Evolutionary conservation across 2,329 filamentous ascomycete species (phyloP), one percentile per base, ranked within the genome.

Genomic region (Fusarium sp.): DNA sequence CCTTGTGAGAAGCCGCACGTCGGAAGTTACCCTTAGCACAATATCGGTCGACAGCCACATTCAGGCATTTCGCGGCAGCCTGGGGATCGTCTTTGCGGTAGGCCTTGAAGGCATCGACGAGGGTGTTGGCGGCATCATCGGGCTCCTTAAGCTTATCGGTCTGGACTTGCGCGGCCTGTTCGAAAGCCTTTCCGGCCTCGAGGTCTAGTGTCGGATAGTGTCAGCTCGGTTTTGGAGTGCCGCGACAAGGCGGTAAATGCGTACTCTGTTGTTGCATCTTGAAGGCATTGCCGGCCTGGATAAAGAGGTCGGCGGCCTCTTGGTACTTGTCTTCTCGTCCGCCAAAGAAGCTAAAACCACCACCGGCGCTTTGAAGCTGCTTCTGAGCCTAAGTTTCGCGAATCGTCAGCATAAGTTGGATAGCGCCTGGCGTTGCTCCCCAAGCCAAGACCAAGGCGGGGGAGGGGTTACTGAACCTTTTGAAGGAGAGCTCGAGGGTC

Each of bases 91-190:
- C 89, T 80, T 94, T 96, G 74, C 91, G 88, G 82, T 97, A 98
- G 62, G 93, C 91, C 83, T 98, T 97, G 86, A 94, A 98, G 51
- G 96, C 96, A 78, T 98, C 94, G 74, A 91, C 88, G 63, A 94
- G 83, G 46, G 91, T 91, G 80, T 97, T 96, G 67, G 95, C 94
- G 46, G 94, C 93, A 77, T 98, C 96, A 77, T 97, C 93, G 40
- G 91, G 92, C 76, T 98, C 94, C 76, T 94, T 96, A 49, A 98
- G 86, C 73, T 94, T 90, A 69, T 89, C 86, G 48, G 83, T 87
- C 78, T 97, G 93, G 61, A 98, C 89, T 42, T 86, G 80, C n/a
- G 94, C 95, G 14, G 93, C 93, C 78, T 90, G 87, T 78, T 97
- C 93, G 70, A 97, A 97, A 14, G 93, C 90, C 74, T 91, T 86